Evolutionary conservation across 1,139 yeast genomes (phyloP).

Genomic region (Protomyces lactucae-debilis): DNA sequence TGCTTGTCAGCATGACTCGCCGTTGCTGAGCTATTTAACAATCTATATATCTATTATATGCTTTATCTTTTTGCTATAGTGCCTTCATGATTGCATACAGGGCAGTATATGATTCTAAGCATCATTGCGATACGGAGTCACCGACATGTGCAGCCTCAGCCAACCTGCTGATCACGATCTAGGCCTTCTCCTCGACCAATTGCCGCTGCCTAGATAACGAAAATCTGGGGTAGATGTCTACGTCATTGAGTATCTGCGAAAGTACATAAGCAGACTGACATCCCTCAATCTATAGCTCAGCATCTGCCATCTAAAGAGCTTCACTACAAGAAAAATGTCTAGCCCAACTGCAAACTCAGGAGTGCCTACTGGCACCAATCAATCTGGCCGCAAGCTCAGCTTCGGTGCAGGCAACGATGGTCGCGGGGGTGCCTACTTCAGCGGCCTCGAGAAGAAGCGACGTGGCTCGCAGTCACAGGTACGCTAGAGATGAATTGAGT

Average conservation of each 20-base stretch:
- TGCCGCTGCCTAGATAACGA: background rate
- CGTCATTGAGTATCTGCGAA: background rate
- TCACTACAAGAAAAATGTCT: background rate
- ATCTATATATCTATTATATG: no score
- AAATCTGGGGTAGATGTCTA: background rate
- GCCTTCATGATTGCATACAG: no score
- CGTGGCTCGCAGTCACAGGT: slow-evolving; percentile 19
- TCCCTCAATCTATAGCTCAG: background rate
- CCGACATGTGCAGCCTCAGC: no score
- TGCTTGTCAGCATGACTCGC: slow-evolving; percentile 8
- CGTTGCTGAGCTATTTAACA: background rate
- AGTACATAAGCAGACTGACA: background rate
- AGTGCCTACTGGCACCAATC: background rate
- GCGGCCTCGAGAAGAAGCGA: slow-evolving; percentile 19
- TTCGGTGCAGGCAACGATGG: slow-evolving; percentile 27
- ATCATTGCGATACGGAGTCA: no score
- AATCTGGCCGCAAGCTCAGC: slow-evolving; percentile 6
- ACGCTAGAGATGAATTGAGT: background rate
- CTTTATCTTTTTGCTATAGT: no score
- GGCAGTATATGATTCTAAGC: no score
- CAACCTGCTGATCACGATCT: no score
- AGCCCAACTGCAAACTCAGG: slow-evolving; percentile 2
- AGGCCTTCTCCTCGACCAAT: background rate
- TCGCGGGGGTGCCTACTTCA: slow-evolving; percentile 16
- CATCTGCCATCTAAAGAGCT: background rate